These are phyloP conservation scores for Fusarium humuli DNA, from an alignment of 2,329 filamentous ascomycete genomes.

Conservation along the genomic window DNA sequence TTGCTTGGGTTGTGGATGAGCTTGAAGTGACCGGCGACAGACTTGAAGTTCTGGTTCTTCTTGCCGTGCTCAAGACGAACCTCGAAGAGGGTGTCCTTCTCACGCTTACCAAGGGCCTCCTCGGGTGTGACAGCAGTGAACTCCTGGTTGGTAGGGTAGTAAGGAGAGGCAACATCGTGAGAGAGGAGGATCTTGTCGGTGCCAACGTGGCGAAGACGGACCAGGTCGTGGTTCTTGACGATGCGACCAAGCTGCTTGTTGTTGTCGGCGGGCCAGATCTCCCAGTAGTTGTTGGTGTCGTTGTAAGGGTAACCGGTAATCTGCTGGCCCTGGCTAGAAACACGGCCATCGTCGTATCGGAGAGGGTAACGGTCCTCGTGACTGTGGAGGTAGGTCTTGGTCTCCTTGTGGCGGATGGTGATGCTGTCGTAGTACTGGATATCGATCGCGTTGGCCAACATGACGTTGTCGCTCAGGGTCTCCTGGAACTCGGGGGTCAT, in stretches of 20 bases:
- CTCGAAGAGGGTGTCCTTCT: slow-evolving; percentile 93
- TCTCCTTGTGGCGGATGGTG: slow-evolving; percentile 94
- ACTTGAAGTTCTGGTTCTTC: slow-evolving; percentile 84
- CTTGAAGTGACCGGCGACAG: slow-evolving; percentile 93
- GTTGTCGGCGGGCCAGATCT: slow-evolving; percentile 80
- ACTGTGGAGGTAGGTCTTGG: slow-evolving; percentile 94
- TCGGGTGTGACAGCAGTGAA: slow-evolving; percentile 86
- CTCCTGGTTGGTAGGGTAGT: slow-evolving; percentile 97
- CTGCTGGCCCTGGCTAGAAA: slow-evolving; percentile 97
- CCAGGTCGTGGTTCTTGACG: slow-evolving; percentile 85
- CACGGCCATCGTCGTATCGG: slow-evolving; percentile 95
- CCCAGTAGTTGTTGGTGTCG: slow-evolving; percentile 99
- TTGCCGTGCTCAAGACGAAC: slow-evolving; percentile 91
- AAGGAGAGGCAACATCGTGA: slow-evolving; percentile 97
- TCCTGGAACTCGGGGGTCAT: slow-evolving; percentile 99
- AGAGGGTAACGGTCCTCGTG: slow-evolving; percentile 90
- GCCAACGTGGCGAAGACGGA: slow-evolving; percentile 86
- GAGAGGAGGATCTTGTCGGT: slow-evolving; percentile 90
- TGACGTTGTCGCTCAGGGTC: slow-evolving; percentile 92
- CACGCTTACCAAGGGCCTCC: slow-evolving; percentile 77
- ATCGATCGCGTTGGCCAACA: slow-evolving; percentile 86
- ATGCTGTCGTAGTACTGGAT: slow-evolving; percentile 93
- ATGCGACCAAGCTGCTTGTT: slow-evolving; percentile 68
- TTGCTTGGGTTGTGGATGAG: slow-evolving; percentile 93
- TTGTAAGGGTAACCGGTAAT: slow-evolving; percentile 98